Percentiles rank a stretch among this genome's conserved stretches.
phyloP scores from a whole-genome alignment of 345 rosid genomes.

The Microcos paniculata region DNA sequence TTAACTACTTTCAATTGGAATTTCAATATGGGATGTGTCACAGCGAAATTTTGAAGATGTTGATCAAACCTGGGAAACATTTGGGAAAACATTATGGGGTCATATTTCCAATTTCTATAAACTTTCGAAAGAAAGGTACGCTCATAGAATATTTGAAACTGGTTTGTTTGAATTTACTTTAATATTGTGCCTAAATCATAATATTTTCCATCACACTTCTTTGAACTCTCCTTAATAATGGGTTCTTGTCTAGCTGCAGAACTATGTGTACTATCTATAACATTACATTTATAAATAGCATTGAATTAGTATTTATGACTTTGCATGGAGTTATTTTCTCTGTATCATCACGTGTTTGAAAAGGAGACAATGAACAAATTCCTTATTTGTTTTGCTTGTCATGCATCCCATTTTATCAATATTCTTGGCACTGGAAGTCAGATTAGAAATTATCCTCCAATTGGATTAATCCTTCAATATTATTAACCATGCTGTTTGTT shows the following conservation, averaged over 20 bases:
- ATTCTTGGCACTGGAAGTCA: not conserved
- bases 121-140: constrained; percentile 97
- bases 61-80: constrained; percentile 94
- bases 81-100: constrained; percentile 94
- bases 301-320: not conserved
- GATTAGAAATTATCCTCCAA: not conserved
- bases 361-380: not conserved
- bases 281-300: not conserved
- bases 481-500: not conserved
- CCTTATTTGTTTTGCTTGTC: constrained; percentile 3
- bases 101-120: constrained; percentile 76
- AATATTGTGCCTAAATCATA: not conserved
- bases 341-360: not conserved
- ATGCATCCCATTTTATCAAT: not conserved
- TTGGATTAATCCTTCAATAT: constrained; percentile 12
- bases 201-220: not conserved
- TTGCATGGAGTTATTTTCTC: not conserved
- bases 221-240: not conserved
- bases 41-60: constrained; percentile 99
- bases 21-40: constrained; percentile 12
- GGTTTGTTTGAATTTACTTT: constrained; percentile 16
- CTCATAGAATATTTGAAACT: not conserved
- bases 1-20: constrained; percentile 14
- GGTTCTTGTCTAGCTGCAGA: not conserved
- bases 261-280: too few relatives aligned